Conservation (phyloP, 2,329 filamentous ascomycete species). For the Penicillium crustosum region DNA sequence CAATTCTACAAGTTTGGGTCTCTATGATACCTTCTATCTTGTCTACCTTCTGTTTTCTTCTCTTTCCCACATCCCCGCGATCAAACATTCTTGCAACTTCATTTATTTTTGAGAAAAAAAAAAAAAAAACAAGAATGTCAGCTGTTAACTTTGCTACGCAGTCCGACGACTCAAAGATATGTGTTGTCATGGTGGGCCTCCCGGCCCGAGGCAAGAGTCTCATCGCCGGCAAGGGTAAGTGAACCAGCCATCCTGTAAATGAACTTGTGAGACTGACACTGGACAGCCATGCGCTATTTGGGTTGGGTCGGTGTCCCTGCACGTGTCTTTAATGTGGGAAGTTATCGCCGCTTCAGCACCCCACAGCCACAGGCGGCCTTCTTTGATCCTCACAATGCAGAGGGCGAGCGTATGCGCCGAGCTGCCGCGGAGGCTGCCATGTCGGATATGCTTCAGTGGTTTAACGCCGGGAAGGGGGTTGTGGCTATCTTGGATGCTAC, state of each 20-base stretch:
- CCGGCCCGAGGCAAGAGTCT: conserved; percentile 95
- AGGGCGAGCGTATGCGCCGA: conserved; percentile 84
- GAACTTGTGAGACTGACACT: conserved; percentile 13
- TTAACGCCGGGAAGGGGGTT: conserved; percentile 70
- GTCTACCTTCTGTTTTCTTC: background rate
- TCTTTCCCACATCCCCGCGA: background rate
- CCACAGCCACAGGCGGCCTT: conserved; percentile 91
- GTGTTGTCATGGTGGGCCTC: conserved; percentile 97
- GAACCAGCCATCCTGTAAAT: background rate
- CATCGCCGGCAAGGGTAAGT: conserved; percentile 90
- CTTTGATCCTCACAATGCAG: conserved; percentile 86
- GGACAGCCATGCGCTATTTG: conserved; percentile 81
- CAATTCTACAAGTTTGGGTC: background rate
- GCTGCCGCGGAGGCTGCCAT: conserved; percentile 91
- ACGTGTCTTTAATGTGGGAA: conserved; percentile 95
- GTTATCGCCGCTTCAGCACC: conserved; percentile 85
- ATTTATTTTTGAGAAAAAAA: background rate
- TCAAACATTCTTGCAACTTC: background rate
- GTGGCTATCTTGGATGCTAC: conserved; percentile 96
- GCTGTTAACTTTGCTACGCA: conserved; percentile 62
- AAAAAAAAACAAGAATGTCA: background rate
- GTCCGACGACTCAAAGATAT: conserved; percentile 95
- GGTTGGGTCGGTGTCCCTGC: conserved; percentile 94
- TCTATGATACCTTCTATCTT: background rate
- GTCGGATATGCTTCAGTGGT: conserved; percentile 92